Evolutionary conservation across 2,329 filamentous ascomycete species (phyloP).

Genomic region (Colletotrichum echinochloae): DNA sequence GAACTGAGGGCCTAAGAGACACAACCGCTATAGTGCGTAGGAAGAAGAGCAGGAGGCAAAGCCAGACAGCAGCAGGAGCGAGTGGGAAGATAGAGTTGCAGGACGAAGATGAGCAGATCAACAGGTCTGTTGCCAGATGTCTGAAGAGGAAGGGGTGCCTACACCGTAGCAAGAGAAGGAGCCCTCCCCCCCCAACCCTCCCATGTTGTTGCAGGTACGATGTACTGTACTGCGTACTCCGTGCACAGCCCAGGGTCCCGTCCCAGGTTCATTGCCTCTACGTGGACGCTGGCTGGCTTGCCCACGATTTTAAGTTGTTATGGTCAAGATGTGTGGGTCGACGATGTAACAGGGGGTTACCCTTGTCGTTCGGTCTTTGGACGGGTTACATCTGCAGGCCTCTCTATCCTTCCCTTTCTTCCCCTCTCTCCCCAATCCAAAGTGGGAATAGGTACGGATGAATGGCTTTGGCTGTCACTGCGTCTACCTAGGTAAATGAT

Average conservation of each 20-base stretch:
- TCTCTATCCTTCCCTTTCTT: conserved; percentile 8
- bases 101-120: conserved; percentile 41
- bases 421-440: background rate
- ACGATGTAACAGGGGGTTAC: conserved; percentile 31
- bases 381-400: conserved; percentile 31
- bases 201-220: conserved; percentile 34
- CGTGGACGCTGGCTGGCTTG: conserved; percentile 33
- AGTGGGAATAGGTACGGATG: conserved; percentile 3
- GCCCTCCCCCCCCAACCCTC: background rate
- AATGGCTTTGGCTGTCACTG: conserved; percentile 1
- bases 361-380: conserved; percentile 29
- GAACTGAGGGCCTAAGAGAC: conserved; percentile 28
- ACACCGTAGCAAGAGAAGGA: conserved; percentile 13
- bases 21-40: conserved; percentile 10
- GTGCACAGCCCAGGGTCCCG: conserved; percentile 30
- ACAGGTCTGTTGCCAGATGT: conserved; percentile 39
- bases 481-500: conserved; percentile 13
- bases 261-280: conserved; percentile 34
- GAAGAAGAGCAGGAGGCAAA: conserved; percentile 32
- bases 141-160: conserved; percentile 32
- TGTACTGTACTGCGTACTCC: conserved; percentile 26
- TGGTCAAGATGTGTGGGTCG: conserved; percentile 36
- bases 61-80: conserved; percentile 25
- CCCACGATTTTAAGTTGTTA: conserved; percentile 41
- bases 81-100: conserved; percentile 32